These are phyloP conservation scores for Fusarium keratoplasticum DNA, from an alignment of 2,329 filamentous ascomycete species.

Conservation along the genomic window DNA sequence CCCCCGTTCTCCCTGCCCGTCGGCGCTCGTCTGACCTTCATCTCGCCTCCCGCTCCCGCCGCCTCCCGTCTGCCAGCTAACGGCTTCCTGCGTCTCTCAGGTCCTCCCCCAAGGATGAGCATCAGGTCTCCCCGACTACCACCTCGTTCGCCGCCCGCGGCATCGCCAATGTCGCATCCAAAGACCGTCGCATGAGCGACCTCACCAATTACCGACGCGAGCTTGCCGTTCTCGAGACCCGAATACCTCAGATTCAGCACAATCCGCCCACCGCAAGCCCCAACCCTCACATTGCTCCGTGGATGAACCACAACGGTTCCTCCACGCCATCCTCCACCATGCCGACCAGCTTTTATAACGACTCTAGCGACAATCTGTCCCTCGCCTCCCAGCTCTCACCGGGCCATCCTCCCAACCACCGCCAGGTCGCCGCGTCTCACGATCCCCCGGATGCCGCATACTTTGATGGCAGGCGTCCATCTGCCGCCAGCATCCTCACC, in stretches of 20 bases:
- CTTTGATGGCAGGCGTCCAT: slow-evolving; percentile 84
- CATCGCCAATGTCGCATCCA: slow-evolving; percentile 55
- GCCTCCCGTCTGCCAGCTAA: slow-evolving; percentile 28
- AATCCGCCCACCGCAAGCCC: slow-evolving; percentile 62
- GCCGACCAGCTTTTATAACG: slow-evolving; percentile 76
- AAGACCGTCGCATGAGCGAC: slow-evolving; percentile 69
- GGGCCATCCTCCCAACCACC: slow-evolving; percentile 63
- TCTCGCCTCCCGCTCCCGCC: slow-evolving; percentile 20
- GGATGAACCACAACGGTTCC: slow-evolving; percentile 62
- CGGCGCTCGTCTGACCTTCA: slow-evolving; percentile 24
- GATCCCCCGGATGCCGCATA: slow-evolving; percentile 72
- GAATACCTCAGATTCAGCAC: slow-evolving; percentile 69
- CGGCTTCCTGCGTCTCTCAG: slow-evolving; percentile 38
- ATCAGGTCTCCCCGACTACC: slow-evolving; percentile 63
- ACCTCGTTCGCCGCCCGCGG: slow-evolving; percentile 57
- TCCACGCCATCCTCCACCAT: slow-evolving; percentile 53
- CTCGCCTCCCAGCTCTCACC: slow-evolving; percentile 76
- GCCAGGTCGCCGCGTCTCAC: slow-evolving; percentile 58
- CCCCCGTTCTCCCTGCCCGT: slow-evolving; percentile 26
- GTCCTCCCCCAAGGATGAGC: slow-evolving; percentile 51
- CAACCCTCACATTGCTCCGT: slow-evolving; percentile 67
- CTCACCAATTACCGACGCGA: slow-evolving; percentile 79
- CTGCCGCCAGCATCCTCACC: slow-evolving; percentile 82
- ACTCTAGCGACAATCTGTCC: slow-evolving; percentile 78
- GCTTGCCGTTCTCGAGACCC: slow-evolving; percentile 74